Conservation (phyloP, 1,284 basidiomycete species). For the Phlebopus sp. region DNA sequence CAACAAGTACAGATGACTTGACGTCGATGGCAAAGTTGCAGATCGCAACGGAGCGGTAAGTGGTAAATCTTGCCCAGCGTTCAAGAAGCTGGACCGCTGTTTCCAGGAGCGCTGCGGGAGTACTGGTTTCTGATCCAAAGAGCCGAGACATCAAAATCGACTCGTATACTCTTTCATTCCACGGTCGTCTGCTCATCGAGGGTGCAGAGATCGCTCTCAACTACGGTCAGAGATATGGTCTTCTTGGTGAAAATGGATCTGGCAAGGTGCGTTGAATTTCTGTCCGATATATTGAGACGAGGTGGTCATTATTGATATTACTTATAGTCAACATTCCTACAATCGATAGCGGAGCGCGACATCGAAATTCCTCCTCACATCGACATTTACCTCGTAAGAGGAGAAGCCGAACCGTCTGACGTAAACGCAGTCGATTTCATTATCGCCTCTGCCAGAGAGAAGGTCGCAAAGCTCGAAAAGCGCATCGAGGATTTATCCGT, state of each 20-base stretch:
- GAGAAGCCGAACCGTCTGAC: slow-evolving; percentile 96
- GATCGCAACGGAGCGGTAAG: slow-evolving; percentile 82
- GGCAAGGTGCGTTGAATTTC: slow-evolving; percentile 75
- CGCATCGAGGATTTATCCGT: slow-evolving; percentile 92
- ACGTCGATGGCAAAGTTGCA: slow-evolving; percentile 84
- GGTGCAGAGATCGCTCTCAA: slow-evolving; percentile 89
- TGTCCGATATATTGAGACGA: not conserved
- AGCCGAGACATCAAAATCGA: slow-evolving; percentile 98
- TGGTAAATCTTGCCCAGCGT: not conserved
- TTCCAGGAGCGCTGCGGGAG: slow-evolving; percentile 83
- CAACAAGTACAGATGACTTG: slow-evolving; percentile 73
- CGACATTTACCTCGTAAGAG: slow-evolving; percentile 95
- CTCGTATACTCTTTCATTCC: slow-evolving; percentile 94
- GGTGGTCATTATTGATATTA: slow-evolving; percentile 10
- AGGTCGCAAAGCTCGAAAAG: slow-evolving; percentile 94
- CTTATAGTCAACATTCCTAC: slow-evolving; percentile 61
- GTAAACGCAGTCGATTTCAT: slow-evolving; percentile 97
- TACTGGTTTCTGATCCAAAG: slow-evolving; percentile 90
- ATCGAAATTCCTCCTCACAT: slow-evolving; percentile 94
- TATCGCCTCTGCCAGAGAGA: slow-evolving; percentile 87
- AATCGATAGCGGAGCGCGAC: slow-evolving; percentile 87
- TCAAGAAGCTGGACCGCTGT: slow-evolving; percentile 3
- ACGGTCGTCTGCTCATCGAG: slow-evolving; percentile 92
- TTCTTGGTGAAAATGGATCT: slow-evolving; percentile 95
- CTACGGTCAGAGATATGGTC: slow-evolving; percentile 94